These are phyloP conservation scores for Pythium guiyangense DNA, from an alignment of 352 stramenopile genomes.

Conservation along the genomic window DNA sequence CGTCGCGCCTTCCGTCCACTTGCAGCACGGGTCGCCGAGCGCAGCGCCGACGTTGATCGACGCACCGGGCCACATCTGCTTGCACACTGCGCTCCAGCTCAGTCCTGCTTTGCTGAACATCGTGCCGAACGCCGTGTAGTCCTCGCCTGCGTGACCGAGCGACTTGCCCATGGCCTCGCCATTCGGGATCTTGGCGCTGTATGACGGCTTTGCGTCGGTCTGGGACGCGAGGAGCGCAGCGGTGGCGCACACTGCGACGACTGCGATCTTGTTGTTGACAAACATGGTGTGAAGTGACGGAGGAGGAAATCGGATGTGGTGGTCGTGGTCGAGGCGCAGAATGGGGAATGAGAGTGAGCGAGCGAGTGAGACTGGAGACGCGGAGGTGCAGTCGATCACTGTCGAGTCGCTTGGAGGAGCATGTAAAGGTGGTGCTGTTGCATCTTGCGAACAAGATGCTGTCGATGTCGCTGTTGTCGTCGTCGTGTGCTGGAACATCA, in stretches of 20 bases:
- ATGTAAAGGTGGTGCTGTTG: slow-evolving; percentile 1
- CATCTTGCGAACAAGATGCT: no score
- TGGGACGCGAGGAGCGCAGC: slow-evolving; percentile 6
- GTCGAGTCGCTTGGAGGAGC: background rate
- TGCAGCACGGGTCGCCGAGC: slow-evolving; percentile 56
- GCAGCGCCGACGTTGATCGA: slow-evolving; percentile 31
- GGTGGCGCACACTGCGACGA: background rate
- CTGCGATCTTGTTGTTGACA: slow-evolving; percentile 5
- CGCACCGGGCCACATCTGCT: slow-evolving; percentile 33
- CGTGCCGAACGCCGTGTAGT: slow-evolving; percentile 44
- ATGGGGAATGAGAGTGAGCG: slow-evolving; percentile 15
- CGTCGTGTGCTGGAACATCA: background rate
- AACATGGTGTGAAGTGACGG: slow-evolving; percentile 7
- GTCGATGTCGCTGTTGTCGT: no score
- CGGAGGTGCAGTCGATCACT: background rate
- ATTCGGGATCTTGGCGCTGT: slow-evolving; percentile 34
- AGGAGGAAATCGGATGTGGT: background rate
- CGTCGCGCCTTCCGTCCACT: slow-evolving; percentile 27
- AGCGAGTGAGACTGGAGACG: background rate
- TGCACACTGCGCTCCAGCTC: slow-evolving; percentile 35
- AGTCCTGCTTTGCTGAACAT: slow-evolving; percentile 32
- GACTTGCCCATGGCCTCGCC: slow-evolving; percentile 33
- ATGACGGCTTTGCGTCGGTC: slow-evolving; percentile 1
- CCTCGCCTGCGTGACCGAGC: slow-evolving; percentile 26
- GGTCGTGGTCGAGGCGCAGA: slow-evolving; percentile 1